phyloP scores from a whole-genome alignment of 2,329 filamentous ascomycete species.

The Pleurostoma richardsiae region DNA sequence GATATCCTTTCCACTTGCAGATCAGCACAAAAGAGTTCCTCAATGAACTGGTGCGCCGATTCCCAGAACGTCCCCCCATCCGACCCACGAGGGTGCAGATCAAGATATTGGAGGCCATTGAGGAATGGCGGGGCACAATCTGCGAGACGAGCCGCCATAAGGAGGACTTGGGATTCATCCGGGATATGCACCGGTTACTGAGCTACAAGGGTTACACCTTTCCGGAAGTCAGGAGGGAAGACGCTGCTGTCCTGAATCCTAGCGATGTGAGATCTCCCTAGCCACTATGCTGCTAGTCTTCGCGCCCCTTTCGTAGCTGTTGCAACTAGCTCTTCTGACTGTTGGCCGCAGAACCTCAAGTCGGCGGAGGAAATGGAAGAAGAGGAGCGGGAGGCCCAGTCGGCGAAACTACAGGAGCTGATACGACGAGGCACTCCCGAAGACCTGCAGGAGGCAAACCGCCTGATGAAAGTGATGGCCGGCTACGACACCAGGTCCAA shows the following conservation, averaged over 20 bases:
- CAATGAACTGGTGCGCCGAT: slow-evolving; percentile 93
- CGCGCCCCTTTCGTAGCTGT: too few species aligned
- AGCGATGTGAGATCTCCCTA: slow-evolving; percentile 70
- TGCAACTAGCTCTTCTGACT: slow-evolving; percentile 17
- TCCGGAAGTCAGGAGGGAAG: slow-evolving; percentile 84
- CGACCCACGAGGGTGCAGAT: slow-evolving; percentile 82
- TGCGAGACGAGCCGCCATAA: slow-evolving; percentile 97
- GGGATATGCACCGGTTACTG: slow-evolving; percentile 94
- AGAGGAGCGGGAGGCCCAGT: slow-evolving; percentile 90
- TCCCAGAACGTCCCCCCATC: slow-evolving; percentile 87
- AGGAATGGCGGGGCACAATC: slow-evolving; percentile 98
- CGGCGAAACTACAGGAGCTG: slow-evolving; percentile 95
- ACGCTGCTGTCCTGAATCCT: slow-evolving; percentile 93
- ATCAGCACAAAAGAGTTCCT: slow-evolving; percentile 99
- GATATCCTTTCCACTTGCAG: slow-evolving; percentile 97
- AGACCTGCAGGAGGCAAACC: slow-evolving; percentile 93
- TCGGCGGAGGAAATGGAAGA: slow-evolving; percentile 99
- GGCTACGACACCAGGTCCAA: slow-evolving; percentile 94
- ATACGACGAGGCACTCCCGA: slow-evolving; percentile 88
- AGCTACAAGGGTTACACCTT: slow-evolving; percentile 98
- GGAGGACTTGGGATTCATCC: slow-evolving; percentile 91
- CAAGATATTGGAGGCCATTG: slow-evolving; percentile 91
- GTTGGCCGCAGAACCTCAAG: slow-evolving; percentile 68
- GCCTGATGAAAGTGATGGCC: slow-evolving; percentile 98
- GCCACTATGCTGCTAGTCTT: background rate